These are phyloP conservation scores for Artemisia argyi DNA, from an alignment of 129 eudicot species.

Conservation along the genomic window DNA sequence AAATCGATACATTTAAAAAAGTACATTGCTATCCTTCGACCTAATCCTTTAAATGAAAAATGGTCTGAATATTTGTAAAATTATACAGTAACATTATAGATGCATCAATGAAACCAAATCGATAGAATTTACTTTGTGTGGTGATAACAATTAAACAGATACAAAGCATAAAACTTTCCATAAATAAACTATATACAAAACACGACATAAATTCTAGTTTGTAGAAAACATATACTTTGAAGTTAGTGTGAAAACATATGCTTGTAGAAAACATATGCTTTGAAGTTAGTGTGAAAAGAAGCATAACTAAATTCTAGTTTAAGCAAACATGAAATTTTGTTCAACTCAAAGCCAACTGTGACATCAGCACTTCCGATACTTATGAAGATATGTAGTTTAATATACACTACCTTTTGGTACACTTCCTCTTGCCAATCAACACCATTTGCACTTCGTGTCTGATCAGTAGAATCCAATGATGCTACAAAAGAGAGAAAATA, in stretches of 20 bases:
- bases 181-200: not conserved
- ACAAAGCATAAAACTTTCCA: too few species aligned
- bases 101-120: too few species aligned
- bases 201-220: not conserved
- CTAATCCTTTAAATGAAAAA: too few species aligned
- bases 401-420: constrained; percentile 77
- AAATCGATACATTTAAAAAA: too few species aligned
- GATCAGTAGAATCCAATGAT: constrained; percentile 82
- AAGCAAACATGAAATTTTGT: constrained; percentile 2
- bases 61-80: too few species aligned
- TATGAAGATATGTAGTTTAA: constrained; percentile 12
- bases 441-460: constrained; percentile 65
- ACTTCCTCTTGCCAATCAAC: constrained; percentile 98
- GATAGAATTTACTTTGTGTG: too few species aligned
- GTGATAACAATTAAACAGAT: too few species aligned
- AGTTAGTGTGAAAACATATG: not conserved
- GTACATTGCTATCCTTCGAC: too few species aligned
- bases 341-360: constrained; percentile 11
- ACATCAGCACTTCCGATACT: not conserved
- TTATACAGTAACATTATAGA: too few species aligned
- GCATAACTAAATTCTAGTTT: not conserved
- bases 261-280: too few species aligned
- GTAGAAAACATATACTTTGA: not conserved
- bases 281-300: constrained; percentile 1
- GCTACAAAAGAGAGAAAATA: constrained; percentile 42